A percentile compares a stretch with the other conserved stretches of the same genome.
Conservation (phyloP, 495 filamentous ascomycete species). For the Massariosphaeria phaeospora region DNA sequence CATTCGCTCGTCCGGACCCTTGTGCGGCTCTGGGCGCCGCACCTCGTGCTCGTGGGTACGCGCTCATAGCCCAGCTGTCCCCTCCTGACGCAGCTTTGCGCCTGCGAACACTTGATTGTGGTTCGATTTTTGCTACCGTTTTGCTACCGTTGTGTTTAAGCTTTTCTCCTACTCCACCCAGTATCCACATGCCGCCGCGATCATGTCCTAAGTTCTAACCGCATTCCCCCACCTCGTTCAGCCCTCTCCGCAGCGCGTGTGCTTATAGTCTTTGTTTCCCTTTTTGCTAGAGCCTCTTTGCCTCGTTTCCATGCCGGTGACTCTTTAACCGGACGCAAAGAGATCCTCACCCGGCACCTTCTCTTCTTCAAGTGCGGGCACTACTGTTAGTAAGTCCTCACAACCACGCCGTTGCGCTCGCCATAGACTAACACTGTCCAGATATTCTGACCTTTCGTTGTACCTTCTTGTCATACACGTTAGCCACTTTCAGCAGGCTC, state of each 20-base stretch:
- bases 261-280: constrained; percentile 34
- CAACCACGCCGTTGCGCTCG: constrained; percentile 8
- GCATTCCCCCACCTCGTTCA: constrained; percentile 15
- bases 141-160: constrained; percentile 20
- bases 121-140: constrained; percentile 21
- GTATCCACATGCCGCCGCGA: constrained; percentile 23
- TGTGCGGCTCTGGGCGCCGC: constrained; percentile 13
- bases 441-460: constrained; percentile 32
- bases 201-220: constrained; percentile 25
- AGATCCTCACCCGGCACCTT: constrained; percentile 24
- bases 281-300: constrained; percentile 33
- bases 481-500: constrained; percentile 35
- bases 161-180: constrained; percentile 19
- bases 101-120: constrained; percentile 10
- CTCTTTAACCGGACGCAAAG: constrained; percentile 33
- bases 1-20: background rate
- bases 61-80: constrained; percentile 19
- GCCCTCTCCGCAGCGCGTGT: constrained; percentile 19
- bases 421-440: constrained; percentile 12
- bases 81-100: constrained; percentile 30
- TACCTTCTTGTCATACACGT: constrained; percentile 1
- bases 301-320: constrained; percentile 31
- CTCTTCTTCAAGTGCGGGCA: constrained; percentile 35
- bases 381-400: constrained; percentile 24
- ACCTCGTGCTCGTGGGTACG: constrained; percentile 19